Evolutionary conservation across 352 stramenopile genomes (phyloP), one percentile per base, ranked within the genome.

Genomic region (Phytopythium sindhum): DNA sequence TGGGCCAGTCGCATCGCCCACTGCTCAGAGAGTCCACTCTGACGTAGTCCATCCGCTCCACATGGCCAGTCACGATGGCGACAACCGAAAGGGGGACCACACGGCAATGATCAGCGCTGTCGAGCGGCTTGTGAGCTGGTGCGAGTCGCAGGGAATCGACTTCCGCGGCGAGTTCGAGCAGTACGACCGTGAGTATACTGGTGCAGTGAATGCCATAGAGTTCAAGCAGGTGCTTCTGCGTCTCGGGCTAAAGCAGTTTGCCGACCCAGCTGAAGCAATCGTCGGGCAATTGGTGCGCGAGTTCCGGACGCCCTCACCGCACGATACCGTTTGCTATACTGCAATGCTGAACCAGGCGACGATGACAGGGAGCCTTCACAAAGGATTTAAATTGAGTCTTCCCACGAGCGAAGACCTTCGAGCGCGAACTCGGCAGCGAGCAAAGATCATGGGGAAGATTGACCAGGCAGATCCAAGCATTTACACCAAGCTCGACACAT

Each of bases 201-300:
- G 84, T 0, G 61, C 50, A 26, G 60, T 90, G 21, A 61, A 66
- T 14, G 78, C 75, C 45, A 66, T 84, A 33, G 65, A 88, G 24
- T 73, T 93, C 47, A 91, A 91, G 63, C 64, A 77, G 15, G 70
- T 72, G 14, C 37, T 93, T 4, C 31, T 88, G 14, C 67, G 78
- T 5, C 61, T 83, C 2, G 67, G 73, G 4, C 64, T 88, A 50
- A 61, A 59, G 37, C 61, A 74, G 50, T 61, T 74, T 31, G 24
- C 57, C 21, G 44, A 35, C 15, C 37, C 72, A 33, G 55, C 71
- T 23, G 81, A 91, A 41, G 37, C 60, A 9, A 53, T 77, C 6
- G 75, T 91, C 42, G 83, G 81, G 12, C 61, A 83, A 11, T 59
- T 91, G 6, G 75, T 90, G 42, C 75, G 79, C n/a, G 70, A 83